Conservation (phyloP, 2,329 filamentous ascomycete genomes). For the Ascochyta lentis region DNA sequence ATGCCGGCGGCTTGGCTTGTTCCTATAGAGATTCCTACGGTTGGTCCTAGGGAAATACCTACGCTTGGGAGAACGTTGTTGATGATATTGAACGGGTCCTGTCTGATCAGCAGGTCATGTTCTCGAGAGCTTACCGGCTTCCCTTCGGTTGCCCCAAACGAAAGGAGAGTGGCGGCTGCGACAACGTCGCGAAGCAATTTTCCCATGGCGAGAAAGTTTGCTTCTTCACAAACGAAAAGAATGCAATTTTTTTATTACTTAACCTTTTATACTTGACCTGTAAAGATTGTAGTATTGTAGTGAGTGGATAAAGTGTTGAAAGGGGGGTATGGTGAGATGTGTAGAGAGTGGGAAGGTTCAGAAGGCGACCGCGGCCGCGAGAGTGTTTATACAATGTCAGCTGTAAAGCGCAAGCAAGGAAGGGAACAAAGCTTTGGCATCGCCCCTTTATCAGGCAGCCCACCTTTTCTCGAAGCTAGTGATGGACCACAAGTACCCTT, state of each 20-base stretch:
- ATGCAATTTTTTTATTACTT: background rate
- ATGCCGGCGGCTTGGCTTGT: too few relatives aligned
- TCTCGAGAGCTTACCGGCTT: too few relatives aligned
- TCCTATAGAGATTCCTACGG: too few relatives aligned
- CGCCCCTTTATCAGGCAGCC: too few relatives aligned
- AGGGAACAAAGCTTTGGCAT: background rate
- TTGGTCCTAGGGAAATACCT: too few relatives aligned
- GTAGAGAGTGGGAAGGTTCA: background rate
- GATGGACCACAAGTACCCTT: too few relatives aligned
- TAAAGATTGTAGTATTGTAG: background rate
- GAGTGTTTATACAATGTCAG: background rate
- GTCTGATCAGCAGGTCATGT: too few relatives aligned
- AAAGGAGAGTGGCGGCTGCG: background rate
- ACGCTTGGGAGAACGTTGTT: too few relatives aligned
- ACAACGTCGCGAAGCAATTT: background rate
- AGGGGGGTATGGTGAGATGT: background rate
- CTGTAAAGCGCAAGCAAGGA: background rate
- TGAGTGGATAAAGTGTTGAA: background rate
- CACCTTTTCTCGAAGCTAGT: too few relatives aligned
- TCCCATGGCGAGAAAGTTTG: background rate
- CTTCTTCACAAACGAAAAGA: background rate
- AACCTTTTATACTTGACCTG: background rate
- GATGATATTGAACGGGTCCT: too few relatives aligned
- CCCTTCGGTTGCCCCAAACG: too few relatives aligned
- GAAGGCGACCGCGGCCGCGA: too few relatives aligned